Evolutionary conservation across 1,284 basidiomycete species (phyloP), one percentile per base, ranked within the genome.

Genomic region (Athelia psychrophila): DNA sequence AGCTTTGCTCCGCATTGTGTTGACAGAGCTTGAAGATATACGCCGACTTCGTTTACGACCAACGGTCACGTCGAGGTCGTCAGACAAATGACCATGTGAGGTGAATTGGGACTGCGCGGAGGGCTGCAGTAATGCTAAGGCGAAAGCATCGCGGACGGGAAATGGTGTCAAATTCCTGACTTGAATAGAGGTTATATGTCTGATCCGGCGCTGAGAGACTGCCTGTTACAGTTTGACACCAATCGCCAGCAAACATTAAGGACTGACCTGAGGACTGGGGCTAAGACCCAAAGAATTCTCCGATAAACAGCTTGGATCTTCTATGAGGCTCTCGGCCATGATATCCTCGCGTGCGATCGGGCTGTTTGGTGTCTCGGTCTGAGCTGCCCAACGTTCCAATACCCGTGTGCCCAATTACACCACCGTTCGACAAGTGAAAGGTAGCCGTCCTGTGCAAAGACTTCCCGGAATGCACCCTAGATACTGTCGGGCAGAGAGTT

Each of bases 121-220:
- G 3, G 86, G 84, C 62, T 86, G 83, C 9, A 77, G 73, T 47
- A 92, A 74, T 18, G 86, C 85, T 23, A 86, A 86, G 13, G 89
- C 82, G 54, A 90, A 75, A 2, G 86, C 77, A 67, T 93, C 90
- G 35, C 88, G 81, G 40, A 80, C 77, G 36, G 91, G 89, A 64
- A 89, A 90, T 2, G 88, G 88, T 12, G 90, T 89, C 38, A 93
- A 73, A 62, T 93, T 93, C 55, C 84, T 81, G 56, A 93, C 74
- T 70, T 90, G 84, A 52, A 93, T 75, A 33, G 81, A 77, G 45
- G 79, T 77, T 48, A 93, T 77, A 70, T 93, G 89, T 57, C 89
- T 81, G 55, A 91, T 73, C 36, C 86, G 84, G 59, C 81, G 82
- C 81, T 91, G 66, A 24, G 60, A 20, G 25, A 50, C 30, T 46